Base-by-base conservation (phyloP, 306 rosid genomes). In the Hippophae rhamnoides region DNA sequence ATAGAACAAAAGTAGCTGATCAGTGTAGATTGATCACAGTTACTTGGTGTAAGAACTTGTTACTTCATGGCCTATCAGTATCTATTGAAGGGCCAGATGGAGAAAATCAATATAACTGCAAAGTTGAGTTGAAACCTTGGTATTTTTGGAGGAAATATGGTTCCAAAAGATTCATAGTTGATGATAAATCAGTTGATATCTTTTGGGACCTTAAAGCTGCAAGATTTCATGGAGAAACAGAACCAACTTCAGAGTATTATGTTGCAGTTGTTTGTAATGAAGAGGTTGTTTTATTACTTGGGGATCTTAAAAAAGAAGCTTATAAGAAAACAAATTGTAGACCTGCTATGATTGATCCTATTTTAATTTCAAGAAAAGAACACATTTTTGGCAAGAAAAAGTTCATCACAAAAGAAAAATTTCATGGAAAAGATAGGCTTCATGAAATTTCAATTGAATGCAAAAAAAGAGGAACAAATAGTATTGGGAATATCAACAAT, bases 51-150 rank as follows among this genome's bases (percentile, higher is more conserved):
- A 83, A 84, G 43, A 89, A 86, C 13, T 57, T 84, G 46, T 42
- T 89, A 43, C 82, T 89, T 61, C 89, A 80, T 56, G 95, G 95
- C 7, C 74, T 89, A 7, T 81, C 97, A 6, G 83, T 89, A 0
- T 78, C 92, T 23, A 74, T 89, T 43, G 89, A 86, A 58, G 87
- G 87, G 10, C 70, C 82, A 6, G 76, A 75, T 43, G 83, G 95
- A 55, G 95, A 85, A 42, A 57, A 74, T n/a, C 94, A 83, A 42
- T 73, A 80, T 62, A 65, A 66, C 54, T 89, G 89, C 87, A 89
- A 86, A 65, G 82, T 89, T 41, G 97, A 89, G 85, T 81, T 86
- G 26, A 89, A 89, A 79, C 97, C 97, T 10, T 89, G 97, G 97
- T 81, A 79, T 56, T 89, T 89, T 55, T 86, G 95, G 97, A 81